Percentiles rank a stretch among this genome's conserved stretches.
phyloP scores from a whole-genome alignment of 2,329 filamentous ascomycete species.

The Xylariaceae sp. region DNA sequence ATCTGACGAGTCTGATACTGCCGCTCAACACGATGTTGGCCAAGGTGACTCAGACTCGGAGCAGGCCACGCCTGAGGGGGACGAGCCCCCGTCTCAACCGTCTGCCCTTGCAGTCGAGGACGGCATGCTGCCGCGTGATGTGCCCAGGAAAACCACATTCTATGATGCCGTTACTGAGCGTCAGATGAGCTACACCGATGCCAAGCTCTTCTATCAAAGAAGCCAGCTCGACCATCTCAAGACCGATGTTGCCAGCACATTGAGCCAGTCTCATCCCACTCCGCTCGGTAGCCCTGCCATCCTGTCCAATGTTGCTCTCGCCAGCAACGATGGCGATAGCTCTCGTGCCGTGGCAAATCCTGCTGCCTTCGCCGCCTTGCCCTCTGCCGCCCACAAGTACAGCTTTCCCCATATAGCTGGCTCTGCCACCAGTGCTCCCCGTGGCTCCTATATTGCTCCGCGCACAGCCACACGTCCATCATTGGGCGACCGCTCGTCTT shows the following conservation, averaged over 20 bases:
- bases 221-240: slow-evolving; percentile 62
- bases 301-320: slow-evolving; percentile 11
- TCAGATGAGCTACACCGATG: slow-evolving; percentile 88
- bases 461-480: slow-evolving; percentile 32
- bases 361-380: slow-evolving; percentile 26
- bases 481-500: slow-evolving; percentile 19
- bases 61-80: slow-evolving; percentile 14
- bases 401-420: slow-evolving; percentile 29
- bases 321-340: slow-evolving; percentile 7
- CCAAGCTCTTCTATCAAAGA: slow-evolving; percentile 92
- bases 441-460: slow-evolving; percentile 22
- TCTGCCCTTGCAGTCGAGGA: slow-evolving; percentile 34
- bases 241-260: slow-evolving; percentile 33
- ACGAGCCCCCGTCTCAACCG: slow-evolving; percentile 19
- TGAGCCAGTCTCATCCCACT: slow-evolving; percentile 38
- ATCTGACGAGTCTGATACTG: slow-evolving; percentile 36
- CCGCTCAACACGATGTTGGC: slow-evolving; percentile 15
- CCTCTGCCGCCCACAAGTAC: slow-evolving; percentile 29
- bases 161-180: slow-evolving; percentile 94
- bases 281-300: slow-evolving; percentile 46
- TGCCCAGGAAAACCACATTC: slow-evolving; percentile 72
- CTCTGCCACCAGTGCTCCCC: slow-evolving; percentile 17
- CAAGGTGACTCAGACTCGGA: slow-evolving; percentile 33
- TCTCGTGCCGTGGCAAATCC: slow-evolving; percentile 17
- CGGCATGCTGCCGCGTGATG: slow-evolving; percentile 58